Conservation (phyloP, 176 grass and related monocot species). For the Rhipidocladum racemiflorum region DNA sequence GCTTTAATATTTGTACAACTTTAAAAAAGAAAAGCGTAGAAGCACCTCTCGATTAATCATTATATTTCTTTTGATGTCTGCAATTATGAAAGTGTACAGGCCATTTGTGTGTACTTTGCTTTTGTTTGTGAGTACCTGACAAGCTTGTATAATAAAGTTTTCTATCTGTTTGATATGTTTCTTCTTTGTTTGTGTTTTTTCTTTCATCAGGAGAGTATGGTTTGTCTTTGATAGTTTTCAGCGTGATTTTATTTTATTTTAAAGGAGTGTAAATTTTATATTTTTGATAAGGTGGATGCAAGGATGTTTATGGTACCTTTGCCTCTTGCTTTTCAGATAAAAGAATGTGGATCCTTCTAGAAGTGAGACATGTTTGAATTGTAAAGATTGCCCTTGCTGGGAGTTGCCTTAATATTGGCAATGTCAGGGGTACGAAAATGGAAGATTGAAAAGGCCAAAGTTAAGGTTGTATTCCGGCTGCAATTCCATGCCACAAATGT, state of each 20-base stretch:
- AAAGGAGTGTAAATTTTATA: neutral
- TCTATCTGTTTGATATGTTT: neutral
- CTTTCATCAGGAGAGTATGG: neutral
- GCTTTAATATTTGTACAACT: too few species aligned
- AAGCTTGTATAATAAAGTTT: neutral
- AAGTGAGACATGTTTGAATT: slow-evolving; percentile 31
- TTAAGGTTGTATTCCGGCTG: slow-evolving; percentile 94
- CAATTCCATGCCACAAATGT: slow-evolving; percentile 97
- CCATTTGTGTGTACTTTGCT: neutral
- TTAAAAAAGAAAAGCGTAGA: too few species aligned
- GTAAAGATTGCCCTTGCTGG: slow-evolving; percentile 29
- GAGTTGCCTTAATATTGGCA: slow-evolving; percentile 39
- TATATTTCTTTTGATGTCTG: neutral
- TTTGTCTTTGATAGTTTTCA: slow-evolving; percentile 6
- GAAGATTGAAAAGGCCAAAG: slow-evolving; percentile 96
- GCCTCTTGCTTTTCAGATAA: slow-evolving; percentile 21
- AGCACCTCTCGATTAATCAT: too few species aligned
- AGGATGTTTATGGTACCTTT: slow-evolving; percentile 16
- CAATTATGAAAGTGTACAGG: neutral
- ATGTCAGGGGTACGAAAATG: slow-evolving; percentile 97
- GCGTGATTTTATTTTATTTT: neutral
- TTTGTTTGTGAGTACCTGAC: neutral
- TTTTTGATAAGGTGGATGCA: neutral
- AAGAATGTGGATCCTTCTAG: slow-evolving; percentile 29
- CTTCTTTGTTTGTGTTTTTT: neutral